Evolutionary conservation across 306 rosid species (phyloP), one percentile per base, ranked within the genome.

Genomic region (Gastrolobium bilobum): DNA sequence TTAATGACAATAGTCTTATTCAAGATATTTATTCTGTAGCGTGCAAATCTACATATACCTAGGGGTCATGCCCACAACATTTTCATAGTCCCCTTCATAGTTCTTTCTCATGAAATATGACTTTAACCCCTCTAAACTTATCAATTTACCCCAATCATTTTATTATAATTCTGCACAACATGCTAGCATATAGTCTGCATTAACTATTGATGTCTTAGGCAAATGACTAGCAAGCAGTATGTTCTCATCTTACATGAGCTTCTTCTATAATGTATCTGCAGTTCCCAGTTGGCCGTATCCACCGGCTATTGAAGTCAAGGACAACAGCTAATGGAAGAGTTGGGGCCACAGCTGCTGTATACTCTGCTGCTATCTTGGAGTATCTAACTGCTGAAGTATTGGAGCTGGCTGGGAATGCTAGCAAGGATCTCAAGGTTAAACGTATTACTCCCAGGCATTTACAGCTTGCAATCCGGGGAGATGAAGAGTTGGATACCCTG

Each of bases 261-360:
- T 67, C 66, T 47, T 65, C 4, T 83, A 34, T 64, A 50, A 37
- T 62, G 54, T 40, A 77, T 83, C 61, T 88, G 78, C 88, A 90
- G 95, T 90, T 90, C 81, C 95, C 95, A 0, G 95, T 90, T 73
- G 95, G 95, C 71, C 86, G 95, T 51, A 90, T 90, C 83, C 95
- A 90, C 84, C 86, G 92, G 42, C 87, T 90, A 10, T 75, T 90
- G 83, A 90, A 90, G 86, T 68, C 70, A n/a, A 86, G 92, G 81
- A 90, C 95, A 57, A 88, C 91, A 0, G 82, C 95, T 6, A 78
- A 89, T 52, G 95, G 95, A 69, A 85, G 92, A 69, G 95, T 90
- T 10, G 95, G 95, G 57, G 95, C 95, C 9, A 90, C 95, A 4
- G 95, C 95, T 7, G 95, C 95, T 35, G 95, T 90, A 52, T 90